A percentile compares a stretch with the other conserved stretches of the same genome.
Evolutionary conservation across 208 protist species (phyloP).

Genomic region (Phytomonas serpens): DNA sequence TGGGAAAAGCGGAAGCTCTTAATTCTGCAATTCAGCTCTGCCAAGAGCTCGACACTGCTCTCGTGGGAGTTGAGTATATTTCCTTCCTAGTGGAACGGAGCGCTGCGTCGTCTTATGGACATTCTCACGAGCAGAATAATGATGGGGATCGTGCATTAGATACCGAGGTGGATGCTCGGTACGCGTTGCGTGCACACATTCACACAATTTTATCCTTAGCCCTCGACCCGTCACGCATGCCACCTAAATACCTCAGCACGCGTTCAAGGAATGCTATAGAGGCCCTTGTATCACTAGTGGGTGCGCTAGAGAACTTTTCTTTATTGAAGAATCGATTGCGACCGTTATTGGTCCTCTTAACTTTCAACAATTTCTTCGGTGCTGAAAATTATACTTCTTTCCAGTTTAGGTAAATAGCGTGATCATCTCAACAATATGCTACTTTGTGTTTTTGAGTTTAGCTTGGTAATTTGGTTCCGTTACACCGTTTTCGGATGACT

Average conservation of each 20-base stretch:
- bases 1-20: constrained; percentile 13
- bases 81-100: constrained; percentile 30
- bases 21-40: constrained; percentile 57
- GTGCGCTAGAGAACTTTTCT: constrained; percentile 21
- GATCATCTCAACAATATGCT: not conserved
- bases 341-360: constrained; percentile 56
- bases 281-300: constrained; percentile 49
- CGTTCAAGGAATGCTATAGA: constrained; percentile 56
- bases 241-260: constrained; percentile 37
- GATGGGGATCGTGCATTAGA: not conserved
- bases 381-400: constrained; percentile 17
- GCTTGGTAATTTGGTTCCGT: not conserved
- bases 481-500: not conserved
- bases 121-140: not conserved
- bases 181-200: constrained; percentile 30
- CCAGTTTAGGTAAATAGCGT: constrained; percentile 13
- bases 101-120: not conserved
- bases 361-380: constrained; percentile 84
- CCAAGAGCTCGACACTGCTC: constrained; percentile 45
- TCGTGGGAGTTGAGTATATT: constrained; percentile 44
- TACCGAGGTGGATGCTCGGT: constrained; percentile 7
- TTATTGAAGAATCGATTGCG: constrained; percentile 38
- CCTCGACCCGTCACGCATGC: constrained; percentile 42
- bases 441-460: not conserved
- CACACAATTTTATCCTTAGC: constrained; percentile 36